Evolutionary conservation across 225 moss, liverwort and hornwort genomes (phyloP), one percentile per base, ranked within the genome.

Genomic region (Bryum argenteum): DNA sequence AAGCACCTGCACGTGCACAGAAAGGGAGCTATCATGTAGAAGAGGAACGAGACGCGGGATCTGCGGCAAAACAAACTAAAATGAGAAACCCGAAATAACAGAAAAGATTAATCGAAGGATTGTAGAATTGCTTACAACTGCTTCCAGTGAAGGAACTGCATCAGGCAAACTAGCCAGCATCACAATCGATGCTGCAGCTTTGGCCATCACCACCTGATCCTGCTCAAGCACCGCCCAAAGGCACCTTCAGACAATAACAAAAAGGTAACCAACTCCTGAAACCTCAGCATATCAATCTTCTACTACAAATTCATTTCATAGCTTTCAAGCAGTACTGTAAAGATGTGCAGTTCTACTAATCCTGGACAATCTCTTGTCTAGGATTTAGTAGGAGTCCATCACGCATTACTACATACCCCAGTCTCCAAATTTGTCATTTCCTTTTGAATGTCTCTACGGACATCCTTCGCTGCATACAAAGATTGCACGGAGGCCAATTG

Each of bases 101-200:
- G 50, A 62, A 64, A 13, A 16, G 2, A 11, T 22, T 26, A 5
- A 54, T 54, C 44, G 59, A 33, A 50, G 8, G 62, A 51, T 4
- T 11, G 21, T 33, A 62, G 17, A 61, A 78, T 17, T 70, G 26
- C 87, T 79, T 71, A 87, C 87, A 69, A 51, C 77, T 74, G 71
- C 84, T 81, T 79, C 78, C 45, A 87, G 58, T 21, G 71, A 81
- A 73, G 77, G 71, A 70, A 75, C 74, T 65, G 84, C 81, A 74
- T 87, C 87, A 37, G 84, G 81, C 79, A 87, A 77, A 40, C 79
- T 79, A 69, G 87, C 84, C 79, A 87, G 65, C 87, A 87, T 87
- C 65, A 87, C 81, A 75, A 87, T 79, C 13, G 87, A 78, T 50
- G 87, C 87, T 57, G 87, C 81, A 79, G 87, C 87, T 87, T 81